These are phyloP conservation scores for Astraeus odoratus DNA, from an alignment of 768 basidiomycete genomes.

Conservation along the genomic window DNA sequence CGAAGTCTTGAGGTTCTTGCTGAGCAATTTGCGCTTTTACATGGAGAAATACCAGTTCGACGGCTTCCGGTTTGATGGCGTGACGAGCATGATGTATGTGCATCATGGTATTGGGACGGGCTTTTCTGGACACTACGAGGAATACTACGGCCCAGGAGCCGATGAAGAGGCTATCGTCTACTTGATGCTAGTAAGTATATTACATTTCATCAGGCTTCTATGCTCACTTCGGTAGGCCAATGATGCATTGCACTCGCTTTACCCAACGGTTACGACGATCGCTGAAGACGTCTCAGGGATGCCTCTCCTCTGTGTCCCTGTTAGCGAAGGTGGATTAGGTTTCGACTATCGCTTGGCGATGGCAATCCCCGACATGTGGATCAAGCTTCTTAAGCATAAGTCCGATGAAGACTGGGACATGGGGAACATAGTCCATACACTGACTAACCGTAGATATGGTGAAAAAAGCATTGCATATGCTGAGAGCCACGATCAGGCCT, in stretches of 20 bases:
- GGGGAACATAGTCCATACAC: constrained; percentile 76
- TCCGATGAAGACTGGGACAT: constrained; percentile 85
- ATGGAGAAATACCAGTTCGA: constrained; percentile 95
- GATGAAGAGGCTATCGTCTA: constrained; percentile 92
- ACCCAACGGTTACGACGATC: constrained; percentile 79
- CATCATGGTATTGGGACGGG: constrained; percentile 98
- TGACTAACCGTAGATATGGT: constrained; percentile 81
- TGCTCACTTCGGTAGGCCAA: constrained; percentile 66
- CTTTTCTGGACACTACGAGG: constrained; percentile 97
- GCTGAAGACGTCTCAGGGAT: constrained; percentile 99
- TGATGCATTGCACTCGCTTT: constrained; percentile 76
- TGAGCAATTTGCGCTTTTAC: constrained; percentile 93
- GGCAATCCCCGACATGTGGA: constrained; percentile 99
- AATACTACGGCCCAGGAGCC: constrained; percentile 85
- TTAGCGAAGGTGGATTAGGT: constrained; percentile 79
- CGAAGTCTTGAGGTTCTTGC: constrained; percentile 90
- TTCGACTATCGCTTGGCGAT: constrained; percentile 98
- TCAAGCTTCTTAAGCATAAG: constrained; percentile 94
- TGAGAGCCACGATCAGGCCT: constrained; percentile 96
- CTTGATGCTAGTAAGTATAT: constrained; percentile 81
- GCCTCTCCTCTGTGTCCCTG: constrained; percentile 86
- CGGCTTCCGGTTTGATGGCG: constrained; percentile 97
- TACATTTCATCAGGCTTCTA: not conserved
- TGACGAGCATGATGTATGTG: constrained; percentile 98
- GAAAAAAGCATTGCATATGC: constrained; percentile 93